Conservation (phyloP, 2,329 filamentous ascomycete species). For the Alternaria gansuensis region DNA sequence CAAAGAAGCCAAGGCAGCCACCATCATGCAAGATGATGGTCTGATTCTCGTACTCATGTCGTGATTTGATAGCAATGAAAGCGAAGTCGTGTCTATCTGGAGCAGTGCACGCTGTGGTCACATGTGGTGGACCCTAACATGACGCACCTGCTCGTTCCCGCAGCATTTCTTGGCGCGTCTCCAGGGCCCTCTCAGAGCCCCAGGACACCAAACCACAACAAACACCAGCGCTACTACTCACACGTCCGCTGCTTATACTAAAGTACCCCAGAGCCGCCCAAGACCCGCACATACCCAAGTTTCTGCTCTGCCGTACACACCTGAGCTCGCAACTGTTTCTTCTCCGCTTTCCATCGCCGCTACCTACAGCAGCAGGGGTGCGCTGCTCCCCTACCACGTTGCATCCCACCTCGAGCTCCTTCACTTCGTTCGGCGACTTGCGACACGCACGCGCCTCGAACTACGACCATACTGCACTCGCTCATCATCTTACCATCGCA, state of each 20-base stretch:
- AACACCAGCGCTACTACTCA: constrained; percentile 31
- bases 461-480: neutral
- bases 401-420: constrained; percentile 36
- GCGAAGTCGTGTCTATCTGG: neutral
- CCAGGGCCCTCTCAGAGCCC: constrained; percentile 18
- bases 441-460: constrained; percentile 14
- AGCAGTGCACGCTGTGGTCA: constrained; percentile 10
- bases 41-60: neutral
- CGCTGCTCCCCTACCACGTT: constrained; percentile 36
- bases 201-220: constrained; percentile 34
- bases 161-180: constrained; percentile 14
- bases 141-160: constrained; percentile 25
- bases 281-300: constrained; percentile 12
- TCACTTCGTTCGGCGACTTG: constrained; percentile 19
- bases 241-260: constrained; percentile 17
- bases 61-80: neutral
- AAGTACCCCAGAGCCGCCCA: constrained; percentile 10
- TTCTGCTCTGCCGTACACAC: constrained; percentile 18
- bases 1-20: constrained; percentile 7
- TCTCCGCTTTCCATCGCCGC: constrained; percentile 43
- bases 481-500: constrained; percentile 7
- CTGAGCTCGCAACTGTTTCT: constrained; percentile 28
- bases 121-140: constrained; percentile 19
- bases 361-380: constrained; percentile 38
- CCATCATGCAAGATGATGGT: constrained; percentile 10